Evolutionary conservation across 495 filamentous ascomycete genomes (phyloP).

Genomic region (Podospora tetraspora): DNA sequence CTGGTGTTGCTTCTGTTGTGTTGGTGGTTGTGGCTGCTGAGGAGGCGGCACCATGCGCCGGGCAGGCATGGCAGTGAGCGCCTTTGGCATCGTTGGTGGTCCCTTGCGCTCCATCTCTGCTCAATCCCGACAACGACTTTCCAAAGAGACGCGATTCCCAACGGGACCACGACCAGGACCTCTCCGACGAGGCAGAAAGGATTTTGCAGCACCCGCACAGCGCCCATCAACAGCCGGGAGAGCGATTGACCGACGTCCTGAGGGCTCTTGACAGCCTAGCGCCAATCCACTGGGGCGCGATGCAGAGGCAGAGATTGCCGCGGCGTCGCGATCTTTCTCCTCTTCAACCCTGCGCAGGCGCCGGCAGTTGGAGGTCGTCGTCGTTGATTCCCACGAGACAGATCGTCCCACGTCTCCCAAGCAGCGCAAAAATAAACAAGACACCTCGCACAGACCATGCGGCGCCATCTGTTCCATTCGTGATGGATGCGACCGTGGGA

Average conservation of each 20-base stretch:
- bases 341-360: neutral
- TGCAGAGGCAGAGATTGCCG: neutral
- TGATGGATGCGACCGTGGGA: neutral
- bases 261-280: neutral
- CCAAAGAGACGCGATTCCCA: neutral
- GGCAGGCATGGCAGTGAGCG: conserved; percentile 2
- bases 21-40: neutral
- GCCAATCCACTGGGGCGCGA: neutral
- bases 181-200: neutral
- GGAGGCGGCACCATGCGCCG: conserved; percentile 8
- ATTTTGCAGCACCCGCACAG: neutral
- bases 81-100: conserved; percentile 5
- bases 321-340: neutral
- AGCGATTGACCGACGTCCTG: neutral
- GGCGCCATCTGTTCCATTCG: neutral
- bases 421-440: neutral
- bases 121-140: neutral
- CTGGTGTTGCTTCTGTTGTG: neutral
- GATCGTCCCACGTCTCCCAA: neutral
- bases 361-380: neutral
- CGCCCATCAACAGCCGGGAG: neutral
- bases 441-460: neutral
- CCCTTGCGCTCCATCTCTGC: neutral
- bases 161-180: neutral
- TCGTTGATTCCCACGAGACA: neutral